These are phyloP conservation scores for Pelargonium australe DNA, from an alignment of 441 rosid species.

Conservation along the genomic window DNA sequence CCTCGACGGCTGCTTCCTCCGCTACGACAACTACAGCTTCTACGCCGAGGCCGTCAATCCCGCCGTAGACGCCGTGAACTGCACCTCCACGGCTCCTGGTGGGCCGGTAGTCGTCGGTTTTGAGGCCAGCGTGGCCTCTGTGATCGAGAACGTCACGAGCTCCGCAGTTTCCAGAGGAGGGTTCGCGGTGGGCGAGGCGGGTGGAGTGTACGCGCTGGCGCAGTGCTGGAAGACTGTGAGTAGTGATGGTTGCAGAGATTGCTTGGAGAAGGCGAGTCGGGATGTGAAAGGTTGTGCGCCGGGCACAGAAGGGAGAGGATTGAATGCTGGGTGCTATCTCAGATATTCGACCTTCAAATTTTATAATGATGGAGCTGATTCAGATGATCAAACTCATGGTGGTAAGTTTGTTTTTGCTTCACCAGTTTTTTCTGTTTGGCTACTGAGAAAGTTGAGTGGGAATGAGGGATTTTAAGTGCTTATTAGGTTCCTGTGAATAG, in stretches of 20 bases:
- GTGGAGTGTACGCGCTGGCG: conserved; percentile 46
- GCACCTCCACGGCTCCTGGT: conserved; percentile 16
- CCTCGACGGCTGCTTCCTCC: conserved; percentile 49
- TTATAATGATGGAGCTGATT: conserved; percentile 15
- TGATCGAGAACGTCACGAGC: conserved; percentile 31
- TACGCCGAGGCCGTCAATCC: conserved; percentile 36
- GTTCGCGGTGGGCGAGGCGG: conserved; percentile 32
- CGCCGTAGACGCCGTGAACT: conserved; percentile 25
- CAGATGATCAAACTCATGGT: too few relatives aligned
- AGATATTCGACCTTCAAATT: conserved; percentile 49
- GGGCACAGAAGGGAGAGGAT: conserved; percentile 40
- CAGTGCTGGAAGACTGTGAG: conserved; percentile 38
- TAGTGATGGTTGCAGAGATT: conserved; percentile 33
- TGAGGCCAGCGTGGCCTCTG: conserved; percentile 10
- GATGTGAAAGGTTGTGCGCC: conserved; percentile 39
- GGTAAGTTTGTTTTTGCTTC: not conserved
- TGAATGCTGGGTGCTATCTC: conserved; percentile 54
- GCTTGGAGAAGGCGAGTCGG: conserved; percentile 39
- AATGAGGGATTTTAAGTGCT: too few relatives aligned
- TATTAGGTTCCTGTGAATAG: too few relatives aligned
- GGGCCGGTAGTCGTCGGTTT: conserved; percentile 20
- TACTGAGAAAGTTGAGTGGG: too few relatives aligned
- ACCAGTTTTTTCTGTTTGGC: too few relatives aligned
- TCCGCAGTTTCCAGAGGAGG: conserved; percentile 33
- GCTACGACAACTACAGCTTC: conserved; percentile 45